Conservation (phyloP, 306 rosid species). For the Pterocarpus macrocarpus region DNA sequence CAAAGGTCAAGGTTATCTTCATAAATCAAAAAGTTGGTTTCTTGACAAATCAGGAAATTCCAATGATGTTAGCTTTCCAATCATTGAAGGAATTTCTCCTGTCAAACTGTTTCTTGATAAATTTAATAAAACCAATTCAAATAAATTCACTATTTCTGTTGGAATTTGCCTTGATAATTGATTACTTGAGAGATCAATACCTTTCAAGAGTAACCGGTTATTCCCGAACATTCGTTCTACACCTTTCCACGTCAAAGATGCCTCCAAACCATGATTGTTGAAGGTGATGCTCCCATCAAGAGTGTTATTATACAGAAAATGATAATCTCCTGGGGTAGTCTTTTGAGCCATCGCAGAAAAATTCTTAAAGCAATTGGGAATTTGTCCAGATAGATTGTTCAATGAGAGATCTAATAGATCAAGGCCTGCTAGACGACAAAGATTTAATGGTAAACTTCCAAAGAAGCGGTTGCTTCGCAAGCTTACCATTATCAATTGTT, state of each 20-base stretch:
- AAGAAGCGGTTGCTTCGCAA: neutral
- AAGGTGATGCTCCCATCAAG: neutral
- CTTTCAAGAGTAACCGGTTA: neutral
- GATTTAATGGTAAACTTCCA: constrained; percentile 8
- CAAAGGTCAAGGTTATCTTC: constrained; percentile 38
- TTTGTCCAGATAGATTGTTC: constrained; percentile 1
- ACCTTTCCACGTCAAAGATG: constrained; percentile 43
- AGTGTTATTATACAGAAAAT: neutral
- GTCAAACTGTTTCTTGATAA: constrained; percentile 41
- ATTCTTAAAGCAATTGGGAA: constrained; percentile 24
- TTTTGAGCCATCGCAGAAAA: neutral
- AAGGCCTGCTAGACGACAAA: constrained; percentile 14
- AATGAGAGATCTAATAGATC: constrained; percentile 1
- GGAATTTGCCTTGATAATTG: constrained; percentile 17
- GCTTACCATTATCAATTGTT: neutral
- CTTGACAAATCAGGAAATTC: constrained; percentile 42
- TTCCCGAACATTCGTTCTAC: neutral
- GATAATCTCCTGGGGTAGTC: too few relatives aligned
- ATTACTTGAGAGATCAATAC: constrained; percentile 46
- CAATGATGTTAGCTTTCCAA: constrained; percentile 14
- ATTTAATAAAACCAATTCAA: constrained; percentile 24
- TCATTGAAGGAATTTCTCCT: neutral
- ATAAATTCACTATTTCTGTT: neutral
- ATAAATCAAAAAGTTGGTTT: constrained; percentile 15
- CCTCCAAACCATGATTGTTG: neutral